Evolutionary conservation across 495 filamentous ascomycete genomes (phyloP).

Genomic region (Aspergillus leporis): DNA sequence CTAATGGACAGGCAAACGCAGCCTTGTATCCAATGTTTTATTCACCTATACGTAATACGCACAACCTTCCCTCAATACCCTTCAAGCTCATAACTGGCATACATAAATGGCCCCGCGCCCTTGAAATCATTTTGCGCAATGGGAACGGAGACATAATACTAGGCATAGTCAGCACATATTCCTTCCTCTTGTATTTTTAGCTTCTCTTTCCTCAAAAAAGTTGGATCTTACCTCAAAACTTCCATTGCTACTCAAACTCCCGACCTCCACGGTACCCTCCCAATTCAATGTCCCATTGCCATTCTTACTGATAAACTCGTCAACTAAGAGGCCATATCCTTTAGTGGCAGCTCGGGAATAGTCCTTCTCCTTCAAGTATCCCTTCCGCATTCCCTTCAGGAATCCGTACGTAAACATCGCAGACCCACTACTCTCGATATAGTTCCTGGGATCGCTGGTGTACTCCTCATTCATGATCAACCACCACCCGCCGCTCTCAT

Average conservation of each 20-base stretch:
- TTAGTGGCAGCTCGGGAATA: conserved; percentile 4
- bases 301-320: conserved; percentile 12
- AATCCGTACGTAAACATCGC: conserved; percentile 22
- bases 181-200: not conserved
- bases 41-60: too few species aligned
- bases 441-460: conserved; percentile 15
- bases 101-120: conserved; percentile 21
- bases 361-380: conserved; percentile 9
- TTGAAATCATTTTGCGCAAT: conserved; percentile 18
- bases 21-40: too few species aligned
- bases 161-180: conserved; percentile 1
- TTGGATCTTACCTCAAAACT: conserved; percentile 17
- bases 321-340: conserved; percentile 1
- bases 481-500: conserved; percentile 18
- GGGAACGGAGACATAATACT: conserved; percentile 22
- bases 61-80: too few species aligned
- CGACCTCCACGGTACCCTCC: conserved; percentile 21
- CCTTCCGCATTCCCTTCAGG: conserved; percentile 16
- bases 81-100: conserved; percentile 20
- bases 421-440: conserved; percentile 20
- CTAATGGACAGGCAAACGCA: too few species aligned
- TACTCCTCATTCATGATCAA: conserved; percentile 19
- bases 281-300: conserved; percentile 18
- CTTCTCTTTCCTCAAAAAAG: not conserved
- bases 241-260: conserved; percentile 20